A percentile compares a stretch with the other conserved stretches of the same genome.
Conservation (phyloP, 176 grass and related monocot genomes). For the Musa troglodytarum region DNA sequence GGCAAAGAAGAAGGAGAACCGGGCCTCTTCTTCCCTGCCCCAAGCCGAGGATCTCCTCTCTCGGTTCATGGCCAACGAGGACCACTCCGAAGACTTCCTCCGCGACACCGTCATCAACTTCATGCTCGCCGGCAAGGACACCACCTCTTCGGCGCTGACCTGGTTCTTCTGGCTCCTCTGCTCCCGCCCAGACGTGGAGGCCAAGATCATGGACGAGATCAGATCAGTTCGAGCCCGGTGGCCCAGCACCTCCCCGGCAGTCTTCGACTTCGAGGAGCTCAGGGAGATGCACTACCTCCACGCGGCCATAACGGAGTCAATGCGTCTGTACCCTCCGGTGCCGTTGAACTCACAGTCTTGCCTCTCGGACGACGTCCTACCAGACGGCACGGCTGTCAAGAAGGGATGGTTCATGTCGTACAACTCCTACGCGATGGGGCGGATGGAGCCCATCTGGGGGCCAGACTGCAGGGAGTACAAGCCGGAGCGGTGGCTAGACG, state of each 20-base stretch:
- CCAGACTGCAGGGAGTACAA: conserved; percentile 33
- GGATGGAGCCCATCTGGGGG: conserved; percentile 52
- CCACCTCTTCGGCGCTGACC: conserved; percentile 54
- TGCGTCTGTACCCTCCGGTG: conserved; percentile 68
- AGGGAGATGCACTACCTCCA: conserved; percentile 80
- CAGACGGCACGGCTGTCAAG: conserved; percentile 49
- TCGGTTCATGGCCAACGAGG: conserved; percentile 35
- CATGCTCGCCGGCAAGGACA: conserved; percentile 56
- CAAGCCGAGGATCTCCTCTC: conserved; percentile 59
- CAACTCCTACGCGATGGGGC: conserved; percentile 46
- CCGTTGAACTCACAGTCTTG: conserved; percentile 22
- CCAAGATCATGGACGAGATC: conserved; percentile 48
- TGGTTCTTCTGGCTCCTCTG: conserved; percentile 86
- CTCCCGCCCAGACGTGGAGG: conserved; percentile 43
- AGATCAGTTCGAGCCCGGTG: conserved; percentile 26
- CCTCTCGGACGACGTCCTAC: conserved; percentile 42
- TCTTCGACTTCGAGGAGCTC: conserved; percentile 52
- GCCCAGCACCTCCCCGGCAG: not conserved
- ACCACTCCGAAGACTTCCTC: conserved; percentile 44
- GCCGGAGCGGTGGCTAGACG: conserved; percentile 60
- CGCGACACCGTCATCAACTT: conserved; percentile 75
- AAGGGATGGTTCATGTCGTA: conserved; percentile 43
- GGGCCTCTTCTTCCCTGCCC: not conserved
- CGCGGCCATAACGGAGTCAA: conserved; percentile 60
- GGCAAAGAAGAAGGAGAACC: conserved; percentile 37